These are phyloP conservation scores for Hemileccinum rubropunctum DNA, from an alignment of 768 basidiomycete genomes.

Conservation along the genomic window DNA sequence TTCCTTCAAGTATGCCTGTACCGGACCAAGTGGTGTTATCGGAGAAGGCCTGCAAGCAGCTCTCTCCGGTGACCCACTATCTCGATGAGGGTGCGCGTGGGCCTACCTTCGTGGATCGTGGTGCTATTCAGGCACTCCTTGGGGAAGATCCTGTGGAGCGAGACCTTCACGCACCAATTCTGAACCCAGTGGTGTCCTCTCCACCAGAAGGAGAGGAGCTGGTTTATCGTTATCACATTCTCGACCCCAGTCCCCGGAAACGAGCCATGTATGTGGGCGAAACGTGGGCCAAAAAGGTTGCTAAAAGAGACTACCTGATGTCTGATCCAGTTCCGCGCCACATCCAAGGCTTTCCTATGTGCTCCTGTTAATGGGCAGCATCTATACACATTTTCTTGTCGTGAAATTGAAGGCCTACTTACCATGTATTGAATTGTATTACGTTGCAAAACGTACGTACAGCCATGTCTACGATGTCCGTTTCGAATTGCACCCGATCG, in stretches of 20 bases:
- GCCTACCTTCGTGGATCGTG: conserved; percentile 16
- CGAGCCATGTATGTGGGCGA: conserved; percentile 19
- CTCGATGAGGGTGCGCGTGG: conserved; percentile 16
- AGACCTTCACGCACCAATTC: conserved; percentile 4
- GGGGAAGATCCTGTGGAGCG: conserved; percentile 4
- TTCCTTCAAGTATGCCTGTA: background rate
- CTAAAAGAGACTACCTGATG: background rate
- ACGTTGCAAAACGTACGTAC: background rate
- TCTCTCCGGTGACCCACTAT: conserved; percentile 12
- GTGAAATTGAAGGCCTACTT: no score
- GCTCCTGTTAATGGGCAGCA: no score
- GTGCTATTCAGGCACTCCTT: background rate
- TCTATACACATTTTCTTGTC: no score
- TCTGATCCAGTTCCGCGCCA: no score
- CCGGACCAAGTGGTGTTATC: conserved; percentile 6
- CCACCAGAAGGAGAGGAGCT: conserved; percentile 16
- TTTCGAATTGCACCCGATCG: conserved; percentile 15
- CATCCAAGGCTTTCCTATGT: no score
- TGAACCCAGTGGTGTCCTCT: conserved; percentile 3
- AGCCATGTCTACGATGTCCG: conserved; percentile 9
- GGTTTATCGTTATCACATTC: conserved; percentile 7
- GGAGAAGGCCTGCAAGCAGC: background rate
- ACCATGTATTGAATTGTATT: no score
- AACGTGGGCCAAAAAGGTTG: conserved; percentile 18
- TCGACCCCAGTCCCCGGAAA: background rate